Percentiles rank a stretch among this genome's conserved stretches.
Conservation (phyloP, 352 stramenopile genomes). For the Globisporangium carolinianum region DNA sequence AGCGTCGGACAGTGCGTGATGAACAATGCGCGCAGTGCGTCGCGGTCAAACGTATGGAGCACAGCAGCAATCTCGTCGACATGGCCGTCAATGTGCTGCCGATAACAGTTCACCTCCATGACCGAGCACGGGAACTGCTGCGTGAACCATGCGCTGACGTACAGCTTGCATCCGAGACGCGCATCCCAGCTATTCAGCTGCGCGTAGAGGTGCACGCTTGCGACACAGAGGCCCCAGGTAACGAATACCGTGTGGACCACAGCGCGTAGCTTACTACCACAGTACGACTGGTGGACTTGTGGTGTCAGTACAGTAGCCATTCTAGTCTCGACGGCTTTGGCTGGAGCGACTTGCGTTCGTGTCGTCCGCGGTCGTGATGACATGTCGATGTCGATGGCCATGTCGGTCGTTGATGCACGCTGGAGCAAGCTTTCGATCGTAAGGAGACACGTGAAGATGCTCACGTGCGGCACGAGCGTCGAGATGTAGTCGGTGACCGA, state of each 20-base stretch:
- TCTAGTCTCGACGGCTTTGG: no score
- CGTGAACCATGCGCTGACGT: slow-evolving; percentile 2
- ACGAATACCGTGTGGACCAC: background rate
- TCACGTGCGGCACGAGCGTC: slow-evolving; percentile 14
- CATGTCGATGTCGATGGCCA: no score
- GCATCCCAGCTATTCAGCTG: background rate
- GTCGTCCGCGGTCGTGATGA: no score
- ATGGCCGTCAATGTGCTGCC: background rate
- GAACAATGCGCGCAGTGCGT: slow-evolving; percentile 1
- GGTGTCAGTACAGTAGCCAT: no score
- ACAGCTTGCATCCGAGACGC: background rate
- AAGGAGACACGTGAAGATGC: background rate
- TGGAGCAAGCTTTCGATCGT: slow-evolving; percentile 5
- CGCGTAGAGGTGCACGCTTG: background rate
- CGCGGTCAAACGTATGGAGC: slow-evolving; percentile 5
- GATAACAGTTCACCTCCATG: slow-evolving; percentile 15
- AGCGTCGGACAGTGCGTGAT: slow-evolving; percentile 15
- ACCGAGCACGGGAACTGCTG: slow-evolving; percentile 1
- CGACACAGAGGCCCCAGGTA: background rate
- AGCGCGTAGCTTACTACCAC: no score
- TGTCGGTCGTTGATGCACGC: background rate
- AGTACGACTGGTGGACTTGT: background rate
- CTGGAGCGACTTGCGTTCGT: no score
- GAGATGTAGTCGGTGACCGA: slow-evolving; percentile 45
- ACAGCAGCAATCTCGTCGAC: background rate